Evolutionary conservation across 1,139 yeast species (phyloP).

Genomic region (Candida sp.): DNA sequence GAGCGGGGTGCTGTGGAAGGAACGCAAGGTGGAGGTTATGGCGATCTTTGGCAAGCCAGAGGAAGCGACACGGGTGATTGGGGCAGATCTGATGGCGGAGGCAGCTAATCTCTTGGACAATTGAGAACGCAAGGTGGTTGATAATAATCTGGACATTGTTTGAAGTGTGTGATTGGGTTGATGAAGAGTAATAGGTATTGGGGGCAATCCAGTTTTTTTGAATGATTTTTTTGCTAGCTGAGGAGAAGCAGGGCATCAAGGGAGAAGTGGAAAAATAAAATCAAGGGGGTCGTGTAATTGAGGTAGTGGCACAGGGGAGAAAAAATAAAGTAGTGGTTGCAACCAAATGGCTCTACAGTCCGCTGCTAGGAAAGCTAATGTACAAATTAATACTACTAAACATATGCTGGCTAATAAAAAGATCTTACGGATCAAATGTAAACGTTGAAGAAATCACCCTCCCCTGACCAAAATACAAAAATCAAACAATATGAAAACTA

Average conservation of each 20-base stretch:
- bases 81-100: conserved; percentile 4
- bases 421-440: too few species aligned
- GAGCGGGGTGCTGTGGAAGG: conserved; percentile 14
- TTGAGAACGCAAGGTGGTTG: conserved; percentile 14
- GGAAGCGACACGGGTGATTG: conserved; percentile 1
- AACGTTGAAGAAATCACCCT: too few species aligned
- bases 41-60: conserved; percentile 9
- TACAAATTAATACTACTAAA: conserved; percentile 1
- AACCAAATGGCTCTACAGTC: too few species aligned
- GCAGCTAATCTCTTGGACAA: conserved; percentile 13
- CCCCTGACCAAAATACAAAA: too few species aligned
- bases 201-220: too few species aligned
- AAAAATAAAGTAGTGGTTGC: background rate
- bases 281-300: background rate
- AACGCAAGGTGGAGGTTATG: conserved; percentile 7
- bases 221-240: background rate
- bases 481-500: too few species aligned
- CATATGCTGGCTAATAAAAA: too few species aligned
- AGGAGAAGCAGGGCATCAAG: too few species aligned
- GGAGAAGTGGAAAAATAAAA: background rate
- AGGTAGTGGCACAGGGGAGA: too few species aligned
- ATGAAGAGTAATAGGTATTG: too few species aligned
- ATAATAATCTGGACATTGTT: conserved; percentile 14
- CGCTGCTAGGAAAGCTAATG: background rate
- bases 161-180: too few species aligned